Conservation (phyloP, 495 filamentous ascomycete genomes). For the Podospora pseudocomata region DNA sequence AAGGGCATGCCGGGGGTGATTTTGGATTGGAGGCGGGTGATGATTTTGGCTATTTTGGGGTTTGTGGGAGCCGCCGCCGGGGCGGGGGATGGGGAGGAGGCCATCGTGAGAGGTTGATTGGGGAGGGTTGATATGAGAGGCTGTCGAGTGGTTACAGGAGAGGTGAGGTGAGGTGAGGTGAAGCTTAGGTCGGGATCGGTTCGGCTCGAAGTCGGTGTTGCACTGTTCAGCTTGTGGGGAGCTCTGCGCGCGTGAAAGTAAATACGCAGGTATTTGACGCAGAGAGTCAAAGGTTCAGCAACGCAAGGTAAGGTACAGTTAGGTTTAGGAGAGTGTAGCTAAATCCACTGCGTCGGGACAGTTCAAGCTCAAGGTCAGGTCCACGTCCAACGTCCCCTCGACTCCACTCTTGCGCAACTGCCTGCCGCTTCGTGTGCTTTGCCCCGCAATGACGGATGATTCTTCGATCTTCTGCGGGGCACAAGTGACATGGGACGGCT, state of each 20-base stretch:
- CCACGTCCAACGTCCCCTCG: background rate
- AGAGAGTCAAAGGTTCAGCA: too few relatives aligned
- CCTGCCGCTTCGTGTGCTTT: background rate
- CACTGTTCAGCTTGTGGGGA: background rate
- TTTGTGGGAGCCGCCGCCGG: background rate
- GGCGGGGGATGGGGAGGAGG: slow-evolving; percentile 12
- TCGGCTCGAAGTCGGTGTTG: background rate
- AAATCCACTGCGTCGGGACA: background rate
- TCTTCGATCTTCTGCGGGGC: background rate
- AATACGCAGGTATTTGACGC: background rate
- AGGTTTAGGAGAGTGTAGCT: background rate
- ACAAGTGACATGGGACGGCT: background rate
- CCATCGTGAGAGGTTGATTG: background rate
- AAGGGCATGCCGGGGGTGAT: slow-evolving; percentile 80
- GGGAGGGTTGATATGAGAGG: background rate
- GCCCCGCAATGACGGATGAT: background rate
- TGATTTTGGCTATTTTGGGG: slow-evolving; percentile 48
- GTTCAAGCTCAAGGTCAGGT: background rate
- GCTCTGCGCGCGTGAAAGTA: background rate
- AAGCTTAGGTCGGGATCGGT: background rate
- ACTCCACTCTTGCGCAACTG: background rate
- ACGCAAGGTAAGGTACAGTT: background rate
- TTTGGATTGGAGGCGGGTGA: slow-evolving; percentile 55
- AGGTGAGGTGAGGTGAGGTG: background rate
- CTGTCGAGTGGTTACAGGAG: background rate